Percentiles rank a stretch among this genome's conserved stretches.
phyloP scores from a whole-genome alignment of 805 yeast species.

The Hanseniaspora hatyaiensis region DNA sequence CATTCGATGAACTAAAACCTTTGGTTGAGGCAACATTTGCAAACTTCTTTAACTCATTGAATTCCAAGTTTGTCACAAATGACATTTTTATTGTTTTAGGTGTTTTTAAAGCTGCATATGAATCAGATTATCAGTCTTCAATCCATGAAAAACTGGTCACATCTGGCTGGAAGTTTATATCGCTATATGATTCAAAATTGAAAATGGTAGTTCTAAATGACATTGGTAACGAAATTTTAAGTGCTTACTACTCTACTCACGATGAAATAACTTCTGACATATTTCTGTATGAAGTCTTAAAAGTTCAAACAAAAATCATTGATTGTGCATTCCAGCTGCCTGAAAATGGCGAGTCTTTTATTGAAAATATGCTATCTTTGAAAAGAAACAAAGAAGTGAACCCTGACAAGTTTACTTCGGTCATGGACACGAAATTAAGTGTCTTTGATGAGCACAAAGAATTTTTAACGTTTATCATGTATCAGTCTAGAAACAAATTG shows the following conservation, averaged over 20 bases:
- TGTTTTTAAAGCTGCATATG: conserved; percentile 31
- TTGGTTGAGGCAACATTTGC: conserved; percentile 18
- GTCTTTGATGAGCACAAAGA: conserved; percentile 31
- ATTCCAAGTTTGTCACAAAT: conserved; percentile 11
- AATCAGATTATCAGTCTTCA: neutral
- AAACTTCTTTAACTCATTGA: conserved; percentile 16
- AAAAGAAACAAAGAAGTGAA: conserved; percentile 20
- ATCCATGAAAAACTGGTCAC: conserved; percentile 10
- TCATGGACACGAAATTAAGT: conserved; percentile 30
- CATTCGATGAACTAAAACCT: conserved; percentile 24
- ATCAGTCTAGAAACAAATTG: conserved; percentile 23
- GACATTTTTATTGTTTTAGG: conserved; percentile 19
- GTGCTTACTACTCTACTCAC: conserved; percentile 23
- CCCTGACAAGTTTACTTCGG: conserved; percentile 22
- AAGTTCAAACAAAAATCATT: conserved; percentile 22
- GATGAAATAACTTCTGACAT: conserved; percentile 25
- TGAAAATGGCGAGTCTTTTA: conserved; percentile 17
- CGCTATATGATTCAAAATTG: conserved; percentile 6
- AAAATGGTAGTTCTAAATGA: conserved; percentile 14
- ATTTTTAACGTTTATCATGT: conserved; percentile 27
- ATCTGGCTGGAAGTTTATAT: conserved; percentile 10
- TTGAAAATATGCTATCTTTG: conserved; percentile 15
- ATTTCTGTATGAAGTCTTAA: conserved; percentile 22
- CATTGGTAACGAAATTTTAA: conserved; percentile 11
- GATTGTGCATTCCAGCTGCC: conserved; percentile 16